A percentile compares a stretch with the other conserved stretches of the same genome.
Evolutionary conservation across 2,329 filamentous ascomycete species (phyloP).

Genomic region (Nectriaceae sp.): DNA sequence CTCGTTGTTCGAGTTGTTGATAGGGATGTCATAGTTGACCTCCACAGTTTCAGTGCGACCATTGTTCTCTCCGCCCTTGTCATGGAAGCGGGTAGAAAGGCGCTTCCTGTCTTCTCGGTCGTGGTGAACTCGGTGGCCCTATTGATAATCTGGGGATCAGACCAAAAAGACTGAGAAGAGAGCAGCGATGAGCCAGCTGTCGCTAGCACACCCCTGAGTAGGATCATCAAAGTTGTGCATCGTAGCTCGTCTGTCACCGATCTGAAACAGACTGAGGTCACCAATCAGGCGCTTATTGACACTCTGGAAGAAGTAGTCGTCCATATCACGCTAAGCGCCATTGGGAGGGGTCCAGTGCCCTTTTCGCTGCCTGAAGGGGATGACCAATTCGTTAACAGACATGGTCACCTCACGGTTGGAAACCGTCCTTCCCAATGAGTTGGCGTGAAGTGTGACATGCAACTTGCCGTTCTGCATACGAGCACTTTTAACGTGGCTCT

Average conservation of each 20-base stretch:
- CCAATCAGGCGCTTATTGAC: constrained; percentile 33
- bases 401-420: constrained; percentile 41
- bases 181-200: constrained; percentile 47
- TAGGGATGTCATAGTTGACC: constrained; percentile 45
- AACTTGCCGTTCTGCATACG: constrained; percentile 48
- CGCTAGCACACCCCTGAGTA: constrained; percentile 42
- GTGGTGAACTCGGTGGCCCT: constrained; percentile 32
- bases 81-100: constrained; percentile 41
- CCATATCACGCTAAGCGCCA: constrained; percentile 43
- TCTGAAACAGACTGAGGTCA: constrained; percentile 32
- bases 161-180: constrained; percentile 48
- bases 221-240: constrained; percentile 42
- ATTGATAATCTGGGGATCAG: constrained; percentile 44
- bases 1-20: constrained; percentile 46
- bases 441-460: constrained; percentile 39
- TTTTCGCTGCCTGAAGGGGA: constrained; percentile 37
- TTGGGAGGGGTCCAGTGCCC: constrained; percentile 42
- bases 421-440: constrained; percentile 36
- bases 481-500: constrained; percentile 41
- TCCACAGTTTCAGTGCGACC: constrained; percentile 39
- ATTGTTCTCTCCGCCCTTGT: constrained; percentile 47
- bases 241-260: constrained; percentile 21
- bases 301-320: constrained; percentile 36
- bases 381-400: constrained; percentile 42
- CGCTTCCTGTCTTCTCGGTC: constrained; percentile 29